phyloP scores from a whole-genome alignment of 768 basidiomycete genomes.

The Tylopilus sp. region DNA sequence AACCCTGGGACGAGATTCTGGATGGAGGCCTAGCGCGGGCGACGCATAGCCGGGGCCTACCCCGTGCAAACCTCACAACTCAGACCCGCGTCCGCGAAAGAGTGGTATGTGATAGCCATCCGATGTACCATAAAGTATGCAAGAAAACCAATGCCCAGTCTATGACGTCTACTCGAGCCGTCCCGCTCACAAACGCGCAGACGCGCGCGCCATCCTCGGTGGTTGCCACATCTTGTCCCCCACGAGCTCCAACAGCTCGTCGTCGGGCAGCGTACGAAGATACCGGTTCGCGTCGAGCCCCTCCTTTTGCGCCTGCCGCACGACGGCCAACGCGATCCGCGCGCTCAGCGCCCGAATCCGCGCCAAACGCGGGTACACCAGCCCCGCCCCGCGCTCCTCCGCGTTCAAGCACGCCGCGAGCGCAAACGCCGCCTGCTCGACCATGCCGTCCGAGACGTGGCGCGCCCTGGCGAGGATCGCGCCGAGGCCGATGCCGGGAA shows the following conservation, averaged over 20 bases:
- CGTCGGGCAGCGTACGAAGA: slow-evolving; percentile 47
- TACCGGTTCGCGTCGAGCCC: slow-evolving; percentile 43
- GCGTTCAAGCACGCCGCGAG: slow-evolving; percentile 53
- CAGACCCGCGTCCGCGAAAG: no score
- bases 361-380: slow-evolving; percentile 67
- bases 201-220: not conserved
- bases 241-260: slow-evolving; percentile 46
- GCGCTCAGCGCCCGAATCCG: slow-evolving; percentile 68
- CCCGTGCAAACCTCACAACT: no score
- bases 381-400: slow-evolving; percentile 50
- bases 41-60: no score
- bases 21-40: no score
- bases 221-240: slow-evolving; percentile 59
- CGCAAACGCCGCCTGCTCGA: slow-evolving; percentile 63
- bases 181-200: slow-evolving; percentile 17
- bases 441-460: slow-evolving; percentile 64
- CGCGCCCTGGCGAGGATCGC: slow-evolving; percentile 54
- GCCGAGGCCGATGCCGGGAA: slow-evolving; percentile 61
- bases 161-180: not conserved
- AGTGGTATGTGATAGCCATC: not conserved
- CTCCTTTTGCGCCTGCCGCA: slow-evolving; percentile 62
- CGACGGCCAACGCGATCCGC: slow-evolving; percentile 56
- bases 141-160: not conserved
- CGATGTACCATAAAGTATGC: no score
- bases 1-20: no score